Evolutionary conservation across 1,139 yeast genomes (phyloP), one percentile per base, ranked within the genome.

Genomic region (Neolecta irregularis): DNA sequence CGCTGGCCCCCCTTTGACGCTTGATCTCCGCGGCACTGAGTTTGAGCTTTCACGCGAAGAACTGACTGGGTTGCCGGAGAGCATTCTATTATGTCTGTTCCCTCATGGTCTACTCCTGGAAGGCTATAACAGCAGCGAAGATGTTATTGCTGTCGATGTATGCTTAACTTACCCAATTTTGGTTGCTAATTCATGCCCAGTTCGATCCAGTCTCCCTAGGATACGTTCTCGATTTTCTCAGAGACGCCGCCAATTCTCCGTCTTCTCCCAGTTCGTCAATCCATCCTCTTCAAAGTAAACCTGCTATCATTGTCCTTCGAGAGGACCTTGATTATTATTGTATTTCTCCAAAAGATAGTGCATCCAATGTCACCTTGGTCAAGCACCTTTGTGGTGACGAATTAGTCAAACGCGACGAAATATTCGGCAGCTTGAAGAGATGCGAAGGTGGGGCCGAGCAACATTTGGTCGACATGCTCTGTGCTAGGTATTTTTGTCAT

Each of bases 241-340:
- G 67, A 12, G 59, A 57, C 25, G 72, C 73, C 2, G 54, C 54
- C 5, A 35, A 40, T 18, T 46, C 44, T 11, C 6, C 34, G 19
- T 19, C 26, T 9, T 23, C 33, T 6, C 25, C 34, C 17, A 28
- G 43, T 5, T 32, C 41, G 4, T 26, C 41, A 8, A n/a, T 29
- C 9, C 29, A 24, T 5, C 69, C 80, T 3, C 61, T 85, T 43
- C 73, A 71, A 46, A 73, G 72, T 39, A 77, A 81, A 48, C 96
- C 98, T 0, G 81, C 94, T 0, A 76, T 91, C 32, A 83, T 91
- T 41, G 95, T 88, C 3, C 63, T 91, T 39, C 65, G 95, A 43
- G 99, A 91, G 55, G 98, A 91, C 54, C 64, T 91, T 46, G 98
- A 91, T 53, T 91, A 71, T 57, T 91, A 85, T 55, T 80, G 92